phyloP scores from a whole-genome alignment of 2,329 filamentous ascomycete genomes.

The Verticillium zaregamsianum region DNA sequence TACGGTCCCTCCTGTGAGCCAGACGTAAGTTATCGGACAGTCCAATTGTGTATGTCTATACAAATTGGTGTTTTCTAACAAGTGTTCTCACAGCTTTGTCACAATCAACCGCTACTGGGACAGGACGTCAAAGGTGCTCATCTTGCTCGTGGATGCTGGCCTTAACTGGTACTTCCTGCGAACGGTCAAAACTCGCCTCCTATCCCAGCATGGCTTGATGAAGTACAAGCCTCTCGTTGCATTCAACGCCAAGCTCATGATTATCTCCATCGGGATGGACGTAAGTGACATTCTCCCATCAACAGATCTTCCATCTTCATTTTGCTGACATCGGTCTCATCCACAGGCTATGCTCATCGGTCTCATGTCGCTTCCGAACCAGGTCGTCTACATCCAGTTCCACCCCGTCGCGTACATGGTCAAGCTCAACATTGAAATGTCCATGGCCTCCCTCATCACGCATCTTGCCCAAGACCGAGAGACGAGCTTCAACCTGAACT shows the following conservation, averaged over 20 bases:
- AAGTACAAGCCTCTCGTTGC: slow-evolving; percentile 46
- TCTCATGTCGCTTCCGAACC: slow-evolving; percentile 27
- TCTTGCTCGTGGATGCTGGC: slow-evolving; percentile 42
- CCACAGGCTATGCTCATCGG: slow-evolving; percentile 23
- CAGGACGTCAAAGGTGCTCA: slow-evolving; percentile 46
- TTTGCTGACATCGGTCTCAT: rapidly evolving
- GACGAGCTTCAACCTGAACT: slow-evolving; percentile 6
- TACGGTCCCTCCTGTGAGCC: slow-evolving; percentile 29
- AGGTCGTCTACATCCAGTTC: slow-evolving; percentile 41
- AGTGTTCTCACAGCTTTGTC: slow-evolving; percentile 22
- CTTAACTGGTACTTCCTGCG: slow-evolving; percentile 51
- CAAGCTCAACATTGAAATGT: slow-evolving; percentile 51
- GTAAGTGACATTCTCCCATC: slow-evolving; percentile 16
- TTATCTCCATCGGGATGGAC: slow-evolving; percentile 46
- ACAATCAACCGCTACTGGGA: slow-evolving; percentile 48
- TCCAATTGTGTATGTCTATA: not conserved
- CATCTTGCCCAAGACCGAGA: slow-evolving; percentile 17
- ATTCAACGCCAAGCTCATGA: slow-evolving; percentile 46
- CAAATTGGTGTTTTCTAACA: too few species aligned
- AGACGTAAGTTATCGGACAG: slow-evolving; percentile 20
- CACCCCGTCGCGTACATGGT: slow-evolving; percentile 49
- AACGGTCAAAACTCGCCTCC: slow-evolving; percentile 39
- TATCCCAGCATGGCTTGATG: slow-evolving; percentile 39
- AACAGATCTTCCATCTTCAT: not conserved
- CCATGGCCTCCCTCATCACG: slow-evolving; percentile 47